phyloP scores from a whole-genome alignment of 2,329 filamentous ascomycete genomes.

The Colletotrichum sp. region DNA sequence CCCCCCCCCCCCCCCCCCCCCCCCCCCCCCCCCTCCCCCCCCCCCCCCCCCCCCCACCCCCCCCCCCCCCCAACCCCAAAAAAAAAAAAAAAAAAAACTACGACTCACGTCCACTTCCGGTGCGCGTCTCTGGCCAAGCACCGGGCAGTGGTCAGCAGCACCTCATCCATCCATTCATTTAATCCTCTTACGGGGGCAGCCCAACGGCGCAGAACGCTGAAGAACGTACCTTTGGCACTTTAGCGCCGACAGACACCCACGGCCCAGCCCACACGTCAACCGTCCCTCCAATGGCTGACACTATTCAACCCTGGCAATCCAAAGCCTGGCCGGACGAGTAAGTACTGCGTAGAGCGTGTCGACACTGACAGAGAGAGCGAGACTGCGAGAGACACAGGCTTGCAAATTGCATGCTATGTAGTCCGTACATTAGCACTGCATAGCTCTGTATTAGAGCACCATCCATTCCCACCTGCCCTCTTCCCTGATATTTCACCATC shows the following conservation, averaged over 20 bases:
- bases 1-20: no score
- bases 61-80: no score
- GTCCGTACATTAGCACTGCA: background rate
- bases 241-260: background rate
- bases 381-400: background rate
- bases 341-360: background rate
- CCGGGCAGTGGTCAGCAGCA: background rate
- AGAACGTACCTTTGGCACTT: conserved; percentile 8
- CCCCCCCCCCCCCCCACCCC: no score
- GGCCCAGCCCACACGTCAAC: background rate
- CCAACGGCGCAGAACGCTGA: conserved; percentile 20
- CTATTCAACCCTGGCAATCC: background rate
- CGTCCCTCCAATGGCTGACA: background rate
- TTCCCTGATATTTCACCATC: conserved; percentile 2
- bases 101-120: conserved; percentile 5
- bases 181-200: background rate
- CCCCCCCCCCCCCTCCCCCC: no score
- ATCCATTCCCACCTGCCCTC: background rate
- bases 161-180: background rate
- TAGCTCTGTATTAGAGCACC: background rate
- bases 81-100: background rate
- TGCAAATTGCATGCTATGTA: background rate
- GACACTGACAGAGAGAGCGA: background rate
- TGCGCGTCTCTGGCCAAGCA: conserved; percentile 14
- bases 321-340: background rate